Evolutionary conservation across 345 rosid species (phyloP).

Genomic region (Acer saccharum): DNA sequence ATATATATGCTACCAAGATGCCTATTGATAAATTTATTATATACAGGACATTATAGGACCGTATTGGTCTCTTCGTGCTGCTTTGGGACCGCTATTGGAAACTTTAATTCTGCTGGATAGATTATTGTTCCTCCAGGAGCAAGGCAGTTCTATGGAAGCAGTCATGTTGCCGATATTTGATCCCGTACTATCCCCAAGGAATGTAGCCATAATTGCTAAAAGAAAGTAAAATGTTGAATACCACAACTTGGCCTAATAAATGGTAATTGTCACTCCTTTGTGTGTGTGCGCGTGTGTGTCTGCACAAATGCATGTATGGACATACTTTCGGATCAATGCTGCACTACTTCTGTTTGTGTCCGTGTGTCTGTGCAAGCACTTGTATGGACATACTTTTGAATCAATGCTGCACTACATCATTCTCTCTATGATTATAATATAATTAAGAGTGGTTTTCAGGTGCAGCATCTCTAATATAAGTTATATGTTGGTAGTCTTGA

Average conservation of each 20-base stretch:
- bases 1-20: not conserved
- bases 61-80: constrained; percentile 94
- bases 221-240: constrained; percentile 31
- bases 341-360: not conserved
- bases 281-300: no score
- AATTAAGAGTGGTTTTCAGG: no score
- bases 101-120: constrained; percentile 84
- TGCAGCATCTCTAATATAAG: no score
- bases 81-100: constrained; percentile 83
- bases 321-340: not conserved
- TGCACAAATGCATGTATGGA: no score
- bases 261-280: not conserved
- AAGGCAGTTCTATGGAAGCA: constrained; percentile 51
- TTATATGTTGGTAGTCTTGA: no score
- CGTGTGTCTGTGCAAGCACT: no score
- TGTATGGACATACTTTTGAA: no score
- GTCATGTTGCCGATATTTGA: constrained; percentile 80
- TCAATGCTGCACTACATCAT: no score
- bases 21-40: constrained; percentile 11
- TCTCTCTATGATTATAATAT: no score
- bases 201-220: constrained; percentile 80
- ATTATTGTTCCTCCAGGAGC: constrained; percentile 89
- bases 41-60: constrained; percentile 78
- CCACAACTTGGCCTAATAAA: constrained; percentile 5
- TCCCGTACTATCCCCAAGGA: constrained; percentile 84